A percentile compares a stretch with the other conserved stretches of the same genome.
These are phyloP conservation scores for Phytophthora syringae DNA, from an alignment of 352 stramenopile species.

Conservation along the genomic window DNA sequence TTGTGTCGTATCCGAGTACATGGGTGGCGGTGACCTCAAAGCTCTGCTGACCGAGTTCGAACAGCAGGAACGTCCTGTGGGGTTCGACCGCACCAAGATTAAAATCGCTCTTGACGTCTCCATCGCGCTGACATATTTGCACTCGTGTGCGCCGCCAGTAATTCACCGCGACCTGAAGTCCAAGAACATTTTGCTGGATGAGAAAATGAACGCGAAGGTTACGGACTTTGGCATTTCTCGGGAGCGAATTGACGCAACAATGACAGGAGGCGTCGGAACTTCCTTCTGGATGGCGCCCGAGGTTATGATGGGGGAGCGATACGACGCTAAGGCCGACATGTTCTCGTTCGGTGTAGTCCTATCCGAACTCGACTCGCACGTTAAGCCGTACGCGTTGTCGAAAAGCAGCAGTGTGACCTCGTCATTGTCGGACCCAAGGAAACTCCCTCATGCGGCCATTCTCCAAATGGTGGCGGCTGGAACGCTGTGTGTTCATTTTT, in stretches of 20 bases:
- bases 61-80: conserved; percentile 22
- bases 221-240: conserved; percentile 48
- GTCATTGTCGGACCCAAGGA: conserved; percentile 15
- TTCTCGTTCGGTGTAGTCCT: conserved; percentile 60
- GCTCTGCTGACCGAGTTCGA: conserved; percentile 39
- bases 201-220: conserved; percentile 37
- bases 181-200: conserved; percentile 47
- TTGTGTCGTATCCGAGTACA: conserved; percentile 58
- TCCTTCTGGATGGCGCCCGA: conserved; percentile 56
- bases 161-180: conserved; percentile 56
- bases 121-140: conserved; percentile 48
- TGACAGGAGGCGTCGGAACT: conserved; percentile 50
- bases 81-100: conserved; percentile 38
- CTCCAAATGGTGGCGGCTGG: conserved; percentile 56
- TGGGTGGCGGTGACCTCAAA: conserved; percentile 47
- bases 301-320: conserved; percentile 48
- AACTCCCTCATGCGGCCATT: conserved; percentile 46
- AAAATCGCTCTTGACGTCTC: conserved; percentile 42
- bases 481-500: conserved; percentile 44
- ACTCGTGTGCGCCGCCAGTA: conserved; percentile 41
- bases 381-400: conserved; percentile 35
- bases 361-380: conserved; percentile 44
- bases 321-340: conserved; percentile 56
- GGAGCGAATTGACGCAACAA: conserved; percentile 40
- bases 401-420: conserved; percentile 19